Evolutionary conservation across 202 grass and related monocot species (phyloP), one percentile per base, ranked within the genome.

Genomic region (Setaria viridis): DNA sequence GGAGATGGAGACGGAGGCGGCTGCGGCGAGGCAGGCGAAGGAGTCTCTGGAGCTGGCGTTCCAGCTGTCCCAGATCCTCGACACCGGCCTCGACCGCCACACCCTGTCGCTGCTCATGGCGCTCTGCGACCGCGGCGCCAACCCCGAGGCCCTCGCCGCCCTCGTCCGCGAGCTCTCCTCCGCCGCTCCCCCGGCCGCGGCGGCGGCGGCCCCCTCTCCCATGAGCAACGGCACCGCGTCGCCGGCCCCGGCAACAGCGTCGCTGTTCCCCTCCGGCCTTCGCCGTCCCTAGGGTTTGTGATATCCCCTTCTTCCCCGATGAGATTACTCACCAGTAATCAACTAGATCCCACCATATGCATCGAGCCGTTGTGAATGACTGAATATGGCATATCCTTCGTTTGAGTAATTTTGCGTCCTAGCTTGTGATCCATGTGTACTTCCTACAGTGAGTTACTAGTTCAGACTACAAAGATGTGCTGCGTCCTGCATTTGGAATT

Each of bases 51-150:
- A 99, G 72, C 82, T 96, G 73, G 92, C 92, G 9, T 99, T 95
- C 85, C 90, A 94, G 85, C 89, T 99, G 87, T 96, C 97, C 21
- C 87, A 99, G 79, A 94, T 99, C 72, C 87, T 99, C 7, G 90
- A 86, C 76, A 90, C 92, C 8, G 92, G 87, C 53, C 86, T 99
- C 14, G 97, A 99, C 56, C 97, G 97, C 76, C 91, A 96, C 90
- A 99, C 93, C 43, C 85, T 99, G 77, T 99, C 93, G 67, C 92
- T 99, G 68, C 86, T 99, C 86, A 92, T 96, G 82, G 93, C 97
- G 64, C 97, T 99, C 73, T 99, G 93, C 80, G 90, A 99, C 84
- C 93, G 93, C 20, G 93, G 92, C 69, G 87, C 93, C 32, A 99
- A 99, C 82, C 93, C 97, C 43, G 93, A 99, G 87, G 93, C 97